phyloP scores from a whole-genome alignment of 805 yeast genomes.

The Pichia rugopelliculosa region DNA sequence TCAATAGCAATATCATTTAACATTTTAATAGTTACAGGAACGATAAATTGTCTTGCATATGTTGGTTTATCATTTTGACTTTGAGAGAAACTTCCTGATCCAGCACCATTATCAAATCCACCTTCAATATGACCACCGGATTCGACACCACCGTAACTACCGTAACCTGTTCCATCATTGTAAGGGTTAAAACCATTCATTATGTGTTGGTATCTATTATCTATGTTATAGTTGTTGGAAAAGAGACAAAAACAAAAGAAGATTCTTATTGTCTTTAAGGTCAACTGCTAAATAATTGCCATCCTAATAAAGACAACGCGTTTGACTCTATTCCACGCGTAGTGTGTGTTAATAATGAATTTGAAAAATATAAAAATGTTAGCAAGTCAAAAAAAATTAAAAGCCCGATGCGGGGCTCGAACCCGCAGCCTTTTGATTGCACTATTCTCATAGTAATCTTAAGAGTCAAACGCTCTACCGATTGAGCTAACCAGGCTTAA shows the following conservation, averaged over 20 bases:
- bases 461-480: constrained; percentile 8
- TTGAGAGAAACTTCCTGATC: not conserved
- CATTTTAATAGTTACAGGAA: constrained; percentile 72
- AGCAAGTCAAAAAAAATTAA: not conserved
- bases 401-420: constrained; percentile 5
- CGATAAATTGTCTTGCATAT: constrained; percentile 30
- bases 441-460: not conserved
- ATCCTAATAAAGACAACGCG: too few relatives aligned
- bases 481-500: constrained; percentile 8
- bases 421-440: constrained; percentile 4
- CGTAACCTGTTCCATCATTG: constrained; percentile 32
- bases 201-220: not conserved
- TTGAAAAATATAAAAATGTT: not conserved
- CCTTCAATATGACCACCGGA: constrained; percentile 20
- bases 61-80: constrained; percentile 11
- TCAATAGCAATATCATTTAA: constrained; percentile 51
- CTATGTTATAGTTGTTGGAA: too few relatives aligned
- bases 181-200: constrained; percentile 32
- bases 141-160: constrained; percentile 17
- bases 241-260: too few relatives aligned
- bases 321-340: not conserved
- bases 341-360: not conserved
- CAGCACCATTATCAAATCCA: constrained; percentile 19
- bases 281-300: too few relatives aligned
- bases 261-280: too few relatives aligned